A percentile compares a stretch with the other conserved stretches of the same genome.
These are phyloP conservation scores for Hypocrella siamensis DNA, from an alignment of 2,329 filamentous ascomycete genomes.

Conservation along the genomic window DNA sequence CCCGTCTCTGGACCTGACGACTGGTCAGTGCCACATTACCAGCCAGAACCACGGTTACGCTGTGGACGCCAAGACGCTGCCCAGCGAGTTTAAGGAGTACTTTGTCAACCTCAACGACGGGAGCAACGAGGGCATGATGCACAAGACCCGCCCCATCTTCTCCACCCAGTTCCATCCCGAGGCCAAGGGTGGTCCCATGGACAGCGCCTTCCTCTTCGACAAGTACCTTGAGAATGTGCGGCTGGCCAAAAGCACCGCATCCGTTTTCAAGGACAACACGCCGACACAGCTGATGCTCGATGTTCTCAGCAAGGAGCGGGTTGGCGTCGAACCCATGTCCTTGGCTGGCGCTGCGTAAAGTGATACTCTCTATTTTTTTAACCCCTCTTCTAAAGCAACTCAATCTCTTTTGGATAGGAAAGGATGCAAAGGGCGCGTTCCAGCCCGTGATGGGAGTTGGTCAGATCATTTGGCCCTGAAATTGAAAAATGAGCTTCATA, in stretches of 20 bases:
- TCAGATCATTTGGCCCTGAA: too few species aligned
- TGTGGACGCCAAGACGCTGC: constrained; percentile 70
- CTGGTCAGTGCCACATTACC: constrained; percentile 95
- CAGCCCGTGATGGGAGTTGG: too few species aligned
- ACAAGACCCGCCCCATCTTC: constrained; percentile 93
- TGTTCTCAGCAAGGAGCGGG: constrained; percentile 82
- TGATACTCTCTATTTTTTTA: too few species aligned
- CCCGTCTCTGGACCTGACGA: constrained; percentile 83
- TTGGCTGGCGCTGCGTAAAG: constrained; percentile 34
- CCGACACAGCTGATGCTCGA: constrained; percentile 81
- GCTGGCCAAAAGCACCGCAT: constrained; percentile 74
- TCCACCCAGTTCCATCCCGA: constrained; percentile 98
- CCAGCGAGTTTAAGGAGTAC: constrained; percentile 87
- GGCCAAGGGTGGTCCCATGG: constrained; percentile 91
- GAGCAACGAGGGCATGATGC: constrained; percentile 94
- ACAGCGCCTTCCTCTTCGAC: constrained; percentile 92
- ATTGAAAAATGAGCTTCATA: too few species aligned
- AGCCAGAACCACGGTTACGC: constrained; percentile 98
- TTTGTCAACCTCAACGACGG: constrained; percentile 97
- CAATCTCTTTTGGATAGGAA: too few species aligned
- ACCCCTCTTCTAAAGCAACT: too few species aligned
- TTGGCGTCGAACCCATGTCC: constrained; percentile 60
- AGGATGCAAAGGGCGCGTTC: too few species aligned
- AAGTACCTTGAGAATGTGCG: constrained; percentile 84
- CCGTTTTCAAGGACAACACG: constrained; percentile 69